phyloP scores from a whole-genome alignment of 768 basidiomycete genomes.

The Suillus alpinus region DNA sequence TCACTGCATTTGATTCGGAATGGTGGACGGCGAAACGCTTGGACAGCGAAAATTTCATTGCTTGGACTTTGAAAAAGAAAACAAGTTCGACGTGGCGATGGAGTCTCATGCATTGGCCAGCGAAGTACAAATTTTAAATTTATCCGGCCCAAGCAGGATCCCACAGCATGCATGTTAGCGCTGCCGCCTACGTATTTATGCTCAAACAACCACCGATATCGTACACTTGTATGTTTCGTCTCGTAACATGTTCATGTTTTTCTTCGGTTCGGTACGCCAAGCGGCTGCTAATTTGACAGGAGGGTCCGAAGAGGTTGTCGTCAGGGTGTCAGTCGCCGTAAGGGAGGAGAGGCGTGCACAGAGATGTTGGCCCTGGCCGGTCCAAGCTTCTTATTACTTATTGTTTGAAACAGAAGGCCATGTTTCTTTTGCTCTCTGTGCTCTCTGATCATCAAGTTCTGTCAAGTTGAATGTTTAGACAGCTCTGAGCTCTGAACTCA shows the following conservation, averaged over 20 bases:
- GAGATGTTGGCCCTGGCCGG: background rate
- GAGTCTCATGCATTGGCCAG: no score
- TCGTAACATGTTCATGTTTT: background rate
- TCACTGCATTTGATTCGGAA: no score
- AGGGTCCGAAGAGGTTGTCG: conserved; percentile 7
- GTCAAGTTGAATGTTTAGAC: background rate
- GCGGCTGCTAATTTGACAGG: conserved; percentile 1
- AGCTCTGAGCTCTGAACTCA: background rate
- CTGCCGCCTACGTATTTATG: background rate
- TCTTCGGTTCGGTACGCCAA: conserved; percentile 1
- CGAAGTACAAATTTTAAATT: background rate
- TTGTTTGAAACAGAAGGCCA: background rate
- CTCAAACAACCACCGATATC: no score
- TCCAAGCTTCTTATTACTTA: background rate
- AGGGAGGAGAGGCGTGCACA: no score
- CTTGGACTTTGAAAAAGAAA: background rate
- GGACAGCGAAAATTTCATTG: background rate
- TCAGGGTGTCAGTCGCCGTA: conserved; percentile 4
- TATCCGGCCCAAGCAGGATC: background rate
- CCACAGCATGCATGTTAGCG: no score
- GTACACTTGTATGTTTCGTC: background rate
- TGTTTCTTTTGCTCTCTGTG: background rate
- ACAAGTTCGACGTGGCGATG: background rate
- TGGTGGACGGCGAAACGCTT: no score
- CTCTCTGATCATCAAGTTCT: background rate